Evolutionary conservation across 495 filamentous ascomycete genomes (phyloP).

Genomic region (Xylaria palmicola): DNA sequence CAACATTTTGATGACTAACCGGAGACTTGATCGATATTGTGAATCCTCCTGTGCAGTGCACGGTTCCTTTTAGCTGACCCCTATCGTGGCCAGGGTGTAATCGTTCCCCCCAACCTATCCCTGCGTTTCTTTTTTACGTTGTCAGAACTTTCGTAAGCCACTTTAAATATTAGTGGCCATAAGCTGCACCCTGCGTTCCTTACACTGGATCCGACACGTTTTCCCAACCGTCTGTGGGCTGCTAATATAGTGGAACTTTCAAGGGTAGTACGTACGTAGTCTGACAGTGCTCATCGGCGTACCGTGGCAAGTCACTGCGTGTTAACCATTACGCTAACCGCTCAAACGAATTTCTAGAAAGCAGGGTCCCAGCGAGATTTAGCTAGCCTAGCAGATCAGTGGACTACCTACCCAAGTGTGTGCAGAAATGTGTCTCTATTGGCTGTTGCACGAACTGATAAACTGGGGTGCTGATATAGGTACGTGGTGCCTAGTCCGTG

Average conservation of each 20-base stretch:
- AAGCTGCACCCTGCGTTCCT: not conserved
- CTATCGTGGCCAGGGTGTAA: conserved; percentile 1
- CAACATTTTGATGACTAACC: too few relatives aligned
- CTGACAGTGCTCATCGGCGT: too few relatives aligned
- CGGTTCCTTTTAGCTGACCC: not conserved
- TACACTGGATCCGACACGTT: not conserved
- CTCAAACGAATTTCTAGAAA: conserved; percentile 14
- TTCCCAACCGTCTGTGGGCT: not conserved
- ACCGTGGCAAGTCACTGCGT: not conserved
- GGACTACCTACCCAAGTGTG: not conserved
- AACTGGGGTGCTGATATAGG: not conserved
- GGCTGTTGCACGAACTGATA: not conserved
- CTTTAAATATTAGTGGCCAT: not conserved
- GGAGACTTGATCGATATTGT: too few relatives aligned
- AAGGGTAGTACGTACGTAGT: too few relatives aligned
- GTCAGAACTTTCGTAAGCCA: not conserved
- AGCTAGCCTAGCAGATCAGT: conserved; percentile 1
- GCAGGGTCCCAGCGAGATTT: conserved; percentile 3
- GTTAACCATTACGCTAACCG: not conserved
- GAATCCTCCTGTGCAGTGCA: not conserved
- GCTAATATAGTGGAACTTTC: too few relatives aligned
- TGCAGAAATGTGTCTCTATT: not conserved
- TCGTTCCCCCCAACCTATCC: not conserved
- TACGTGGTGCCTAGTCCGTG: too few relatives aligned
- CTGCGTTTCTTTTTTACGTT: not conserved